Evolutionary conservation across 2,329 filamentous ascomycete species (phyloP), one percentile per base, ranked within the genome.

Genomic region (Scedosporium aurantiacum): DNA sequence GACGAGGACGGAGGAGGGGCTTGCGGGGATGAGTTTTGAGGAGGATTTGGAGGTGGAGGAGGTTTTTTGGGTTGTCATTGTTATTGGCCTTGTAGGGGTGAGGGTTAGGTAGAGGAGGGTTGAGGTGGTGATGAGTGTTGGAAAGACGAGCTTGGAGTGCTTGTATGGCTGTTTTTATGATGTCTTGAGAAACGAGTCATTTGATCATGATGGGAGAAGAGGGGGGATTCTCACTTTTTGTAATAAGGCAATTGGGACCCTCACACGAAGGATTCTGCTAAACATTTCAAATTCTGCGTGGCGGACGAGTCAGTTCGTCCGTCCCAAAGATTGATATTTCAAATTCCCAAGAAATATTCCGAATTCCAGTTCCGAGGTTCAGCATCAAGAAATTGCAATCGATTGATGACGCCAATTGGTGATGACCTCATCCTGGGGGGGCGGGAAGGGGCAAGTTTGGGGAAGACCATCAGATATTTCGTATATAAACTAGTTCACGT

Each of bases 1-100:
- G 64, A 96, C 90, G 88, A 96, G 95, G 65, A 94, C 86, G 69
- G 90, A 84, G 18, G 85, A 82, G 12, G 92, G 91, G 68, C 93
- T 86, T 16, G 76, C 68, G 4, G 88, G 87, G 62, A 89, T 81
- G 61, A 90, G 81, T 21, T 58, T 58, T 23, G 56, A 32, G 12
- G 56, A 14, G 57, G 37, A 14, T 45, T 47, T 47, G 32, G 40
- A 37, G 12, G 57, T 18, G 5, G 57, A 41, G 12, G 54, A 37
- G 10, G 28, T 57, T 6, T 58, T 43, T 32, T 45, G 57, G 27
- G 37, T 32, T 27, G 57, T 25, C 37, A 47, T 58, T 12, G 57
- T 58, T 23, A 58, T 6, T 1, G 28, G 32, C 10, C 23, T n/a
- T n/a, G 40, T 12, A n/a, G 32, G 41, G 10, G 23, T 58, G 10